Evolutionary conservation across 2,329 filamentous ascomycete species (phyloP), one percentile per base, ranked within the genome.

Genomic region (Trichoderma hamatum): DNA sequence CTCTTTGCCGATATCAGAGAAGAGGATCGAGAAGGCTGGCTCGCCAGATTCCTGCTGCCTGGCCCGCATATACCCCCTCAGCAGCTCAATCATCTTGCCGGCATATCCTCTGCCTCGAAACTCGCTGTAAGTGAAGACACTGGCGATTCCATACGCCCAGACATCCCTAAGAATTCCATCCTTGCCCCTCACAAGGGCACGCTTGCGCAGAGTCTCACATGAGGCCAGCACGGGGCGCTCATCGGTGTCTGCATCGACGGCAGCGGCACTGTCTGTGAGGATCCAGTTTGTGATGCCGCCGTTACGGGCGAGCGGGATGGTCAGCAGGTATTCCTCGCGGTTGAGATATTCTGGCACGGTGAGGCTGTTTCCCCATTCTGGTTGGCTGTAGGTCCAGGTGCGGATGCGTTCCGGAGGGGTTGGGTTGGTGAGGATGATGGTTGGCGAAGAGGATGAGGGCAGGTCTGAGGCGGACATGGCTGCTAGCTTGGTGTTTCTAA

Each of bases 1-100:
- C 49, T 83, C 82, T 82, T 93, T 91, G 24, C 94, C 93, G 72
- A 96, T 94, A 75, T 96, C 93, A 10, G 93, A 97, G 79, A 90
- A 97, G 10, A 97, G 84, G 9, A 96, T 86, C 0, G 92, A 94
- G 78, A 95, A 96, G 16, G 79, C 71, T 77, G 84, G 76, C 62
- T 81, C 80, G 30, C 75, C 73, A n/a, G 74, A 59, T 28, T 75
- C 46, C 2, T 72, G 71, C 52, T 80, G 73, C 46, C 71, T 71
- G 1, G 65, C 65, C 16, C 72, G 72, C 28, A 88, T 77, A 43
- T 73, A 72, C 10, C 75, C 72, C 16, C 86, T 88, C 43, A 96
- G 77, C 73, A 94, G 89, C 52, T 79, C 78, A 78, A 94, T 86
- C 90, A 96, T 94, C 67, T 90, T 85, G 68, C 85, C 86, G 0